Evolutionary conservation across 331 rosid species (phyloP).

Genomic region (Prunus yedoensis): DNA sequence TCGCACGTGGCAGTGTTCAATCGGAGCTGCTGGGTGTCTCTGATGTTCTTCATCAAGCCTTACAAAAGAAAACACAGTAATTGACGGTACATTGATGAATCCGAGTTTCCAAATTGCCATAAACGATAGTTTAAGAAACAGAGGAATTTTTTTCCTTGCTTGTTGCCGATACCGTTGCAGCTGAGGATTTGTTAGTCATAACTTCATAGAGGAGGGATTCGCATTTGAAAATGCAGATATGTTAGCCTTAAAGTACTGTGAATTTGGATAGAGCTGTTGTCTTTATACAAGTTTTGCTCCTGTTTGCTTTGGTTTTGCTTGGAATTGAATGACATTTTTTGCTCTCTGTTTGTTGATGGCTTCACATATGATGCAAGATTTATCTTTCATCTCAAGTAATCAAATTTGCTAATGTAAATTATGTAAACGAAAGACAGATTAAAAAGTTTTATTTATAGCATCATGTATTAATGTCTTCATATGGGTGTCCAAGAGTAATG

Average conservation of each 20-base stretch:
- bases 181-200: not conserved
- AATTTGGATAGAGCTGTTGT: not conserved
- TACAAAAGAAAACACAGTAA: not conserved
- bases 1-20: not conserved
- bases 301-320: too few relatives aligned
- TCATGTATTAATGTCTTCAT: too few relatives aligned
- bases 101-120: not conserved
- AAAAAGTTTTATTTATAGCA: too few relatives aligned
- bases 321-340: not conserved
- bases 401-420: too few relatives aligned
- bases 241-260: not conserved
- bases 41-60: not conserved
- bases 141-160: not conserved
- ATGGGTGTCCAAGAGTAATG: too few relatives aligned
- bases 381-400: too few relatives aligned
- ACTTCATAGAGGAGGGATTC: not conserved
- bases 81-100: not conserved
- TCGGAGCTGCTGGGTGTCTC: not conserved
- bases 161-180: not conserved
- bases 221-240: not conserved
- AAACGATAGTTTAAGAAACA: not conserved
- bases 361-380: not conserved
- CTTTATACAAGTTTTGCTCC: not conserved
- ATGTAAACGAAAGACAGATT: too few relatives aligned
- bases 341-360: not conserved